These are phyloP conservation scores for Fremontodendron californicum DNA, from an alignment of 345 rosid species.

Conservation along the genomic window DNA sequence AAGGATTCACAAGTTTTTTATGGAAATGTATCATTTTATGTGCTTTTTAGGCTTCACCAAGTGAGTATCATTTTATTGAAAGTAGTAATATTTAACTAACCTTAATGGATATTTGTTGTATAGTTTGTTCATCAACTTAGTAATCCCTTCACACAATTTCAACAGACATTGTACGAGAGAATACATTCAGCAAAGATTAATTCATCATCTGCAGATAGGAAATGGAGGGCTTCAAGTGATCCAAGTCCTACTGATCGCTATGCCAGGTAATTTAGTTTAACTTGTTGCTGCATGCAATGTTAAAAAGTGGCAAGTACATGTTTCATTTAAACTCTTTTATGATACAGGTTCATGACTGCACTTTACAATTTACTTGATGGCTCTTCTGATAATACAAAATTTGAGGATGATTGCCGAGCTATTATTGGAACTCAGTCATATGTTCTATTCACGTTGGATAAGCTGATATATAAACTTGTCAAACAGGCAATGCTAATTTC, in stretches of 20 bases:
- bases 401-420: slow-evolving; percentile 97
- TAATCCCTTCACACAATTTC: slow-evolving; percentile 5
- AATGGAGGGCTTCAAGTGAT: slow-evolving; percentile 84
- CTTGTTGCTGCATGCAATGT: not conserved
- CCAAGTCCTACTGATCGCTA: slow-evolving; percentile 65
- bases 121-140: slow-evolving; percentile 14
- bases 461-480: slow-evolving; percentile 82
- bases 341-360: slow-evolving; percentile 78
- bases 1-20: slow-evolving; percentile 67
- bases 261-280: slow-evolving; percentile 56
- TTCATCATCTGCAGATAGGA: slow-evolving; percentile 81
- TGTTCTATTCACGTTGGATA: slow-evolving; percentile 88
- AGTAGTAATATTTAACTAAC: not conserved
- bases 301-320: not conserved
- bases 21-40: slow-evolving; percentile 91
- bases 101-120: not conserved
- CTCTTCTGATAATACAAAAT: slow-evolving; percentile 85
- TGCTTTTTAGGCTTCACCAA: slow-evolving; percentile 94
- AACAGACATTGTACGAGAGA: slow-evolving; percentile 82
- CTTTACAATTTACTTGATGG: slow-evolving; percentile 93
- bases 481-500: slow-evolving; percentile 56
- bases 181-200: slow-evolving; percentile 86
- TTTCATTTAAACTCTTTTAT: slow-evolving; percentile 6
- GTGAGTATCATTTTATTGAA: slow-evolving; percentile 38
- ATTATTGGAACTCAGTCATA: slow-evolving; percentile 96